phyloP scores from a whole-genome alignment of 1,284 basidiomycete genomes.

The Cryptococcus maquisensis region DNA sequence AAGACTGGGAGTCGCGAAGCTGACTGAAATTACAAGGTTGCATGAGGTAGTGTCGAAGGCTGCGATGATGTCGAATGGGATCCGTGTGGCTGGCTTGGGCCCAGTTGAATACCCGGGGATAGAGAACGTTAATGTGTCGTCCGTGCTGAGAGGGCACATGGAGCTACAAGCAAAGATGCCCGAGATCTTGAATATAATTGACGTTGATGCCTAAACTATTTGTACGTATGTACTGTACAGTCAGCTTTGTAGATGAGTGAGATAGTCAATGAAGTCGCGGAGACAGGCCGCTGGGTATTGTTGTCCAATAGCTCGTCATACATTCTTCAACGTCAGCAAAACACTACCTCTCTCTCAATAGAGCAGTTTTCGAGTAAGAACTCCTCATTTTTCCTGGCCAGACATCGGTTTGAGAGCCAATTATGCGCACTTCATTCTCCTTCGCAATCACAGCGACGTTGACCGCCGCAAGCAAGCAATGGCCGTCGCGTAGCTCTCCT shows the following conservation, averaged over 20 bases:
- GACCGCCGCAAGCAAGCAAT: no score
- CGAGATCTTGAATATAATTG: slow-evolving; percentile 42
- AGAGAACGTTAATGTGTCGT: slow-evolving; percentile 49
- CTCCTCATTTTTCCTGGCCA: no score
- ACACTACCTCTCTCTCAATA: no score
- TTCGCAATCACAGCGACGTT: no score
- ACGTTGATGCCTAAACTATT: slow-evolving; percentile 41
- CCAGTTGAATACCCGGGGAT: slow-evolving; percentile 47
- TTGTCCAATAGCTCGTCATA: no score
- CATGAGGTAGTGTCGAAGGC: slow-evolving; percentile 52
- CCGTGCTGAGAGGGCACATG: slow-evolving; percentile 47
- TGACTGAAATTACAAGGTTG: slow-evolving; percentile 35
- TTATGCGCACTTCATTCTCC: no score
- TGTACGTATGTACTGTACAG: no score
- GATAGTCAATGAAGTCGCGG: background rate
- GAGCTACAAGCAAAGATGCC: slow-evolving; percentile 45
- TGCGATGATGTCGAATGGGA: slow-evolving; percentile 41
- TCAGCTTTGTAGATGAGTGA: background rate
- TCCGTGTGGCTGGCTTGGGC: slow-evolving; percentile 48
- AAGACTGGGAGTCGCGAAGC: background rate
- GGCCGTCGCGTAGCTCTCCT: no score
- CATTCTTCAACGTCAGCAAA: no score
- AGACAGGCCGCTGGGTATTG: no score
- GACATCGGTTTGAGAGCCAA: no score
- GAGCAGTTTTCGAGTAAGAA: no score